Conservation (phyloP, 768 basidiomycete genomes). For the Mycena floridula region DNA sequence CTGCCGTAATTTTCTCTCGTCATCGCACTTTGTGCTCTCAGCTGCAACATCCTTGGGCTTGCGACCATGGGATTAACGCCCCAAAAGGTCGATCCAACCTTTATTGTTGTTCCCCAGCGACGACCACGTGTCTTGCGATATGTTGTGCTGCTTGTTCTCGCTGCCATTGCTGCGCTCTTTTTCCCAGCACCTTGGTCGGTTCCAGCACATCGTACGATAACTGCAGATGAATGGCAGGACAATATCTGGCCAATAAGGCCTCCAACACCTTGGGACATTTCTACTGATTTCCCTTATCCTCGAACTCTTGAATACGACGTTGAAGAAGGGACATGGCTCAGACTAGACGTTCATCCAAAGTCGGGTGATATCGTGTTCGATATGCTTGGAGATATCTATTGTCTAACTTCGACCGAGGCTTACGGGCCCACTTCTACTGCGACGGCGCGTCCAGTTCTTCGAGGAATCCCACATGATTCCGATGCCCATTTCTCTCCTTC, state of each 20-base stretch:
- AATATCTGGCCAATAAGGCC: constrained; percentile 59
- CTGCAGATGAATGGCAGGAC: constrained; percentile 41
- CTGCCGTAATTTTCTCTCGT: too few relatives aligned
- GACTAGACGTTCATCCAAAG: constrained; percentile 63
- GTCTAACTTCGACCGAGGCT: constrained; percentile 43
- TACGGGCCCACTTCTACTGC: constrained; percentile 15
- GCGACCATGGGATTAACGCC: too few relatives aligned
- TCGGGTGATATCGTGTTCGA: constrained; percentile 71
- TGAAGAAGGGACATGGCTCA: constrained; percentile 69
- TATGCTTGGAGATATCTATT: constrained; percentile 71
- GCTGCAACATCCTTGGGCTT: too few relatives aligned
- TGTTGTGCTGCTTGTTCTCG: neutral
- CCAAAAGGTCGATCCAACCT: too few relatives aligned
- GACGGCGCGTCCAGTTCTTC: constrained; percentile 52
- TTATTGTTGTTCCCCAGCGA: too few relatives aligned
- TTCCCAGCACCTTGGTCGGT: neutral
- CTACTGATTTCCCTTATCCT: constrained; percentile 66
- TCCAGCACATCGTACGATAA: neutral
- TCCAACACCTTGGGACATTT: constrained; percentile 64
- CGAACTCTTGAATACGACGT: constrained; percentile 62
- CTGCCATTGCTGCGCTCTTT: neutral
- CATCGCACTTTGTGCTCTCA: too few relatives aligned
- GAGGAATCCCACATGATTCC: constrained; percentile 63
- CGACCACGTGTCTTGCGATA: too few relatives aligned
- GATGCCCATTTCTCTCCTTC: constrained; percentile 70